A percentile compares a stretch with the other conserved stretches of the same genome.
Evolutionary conservation across 75 land plant genomes (phyloP).

Genomic region (Pinus albicaulis): DNA sequence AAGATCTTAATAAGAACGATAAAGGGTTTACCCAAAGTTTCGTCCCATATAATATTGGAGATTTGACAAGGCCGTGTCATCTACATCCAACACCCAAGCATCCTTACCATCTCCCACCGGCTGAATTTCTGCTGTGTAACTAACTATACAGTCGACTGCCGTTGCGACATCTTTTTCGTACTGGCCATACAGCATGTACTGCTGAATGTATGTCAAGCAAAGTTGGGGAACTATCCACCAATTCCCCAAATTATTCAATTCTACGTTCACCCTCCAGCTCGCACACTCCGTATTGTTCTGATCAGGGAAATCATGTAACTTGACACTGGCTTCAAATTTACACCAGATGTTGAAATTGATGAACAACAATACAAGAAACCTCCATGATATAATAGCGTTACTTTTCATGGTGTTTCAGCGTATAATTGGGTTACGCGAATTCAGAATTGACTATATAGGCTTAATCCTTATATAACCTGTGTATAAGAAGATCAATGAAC

Average conservation of each 20-base stretch:
- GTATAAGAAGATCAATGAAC: too few species aligned
- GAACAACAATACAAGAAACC: too few species aligned
- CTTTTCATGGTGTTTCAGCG: too few species aligned
- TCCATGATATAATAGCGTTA: too few species aligned
- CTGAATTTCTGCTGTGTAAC: constrained; percentile 21
- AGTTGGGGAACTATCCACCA: constrained; percentile 65
- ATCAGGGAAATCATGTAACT: too few species aligned
- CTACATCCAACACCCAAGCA: constrained; percentile 75
- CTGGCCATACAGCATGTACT: constrained; percentile 34
- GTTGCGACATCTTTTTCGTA: constrained; percentile 48
- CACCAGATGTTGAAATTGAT: too few species aligned
- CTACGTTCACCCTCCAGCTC: constrained; percentile 72
- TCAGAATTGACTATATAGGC: too few species aligned
- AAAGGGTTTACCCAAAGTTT: constrained; percentile 31
- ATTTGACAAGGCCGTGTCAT: constrained; percentile 24
- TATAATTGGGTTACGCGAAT: too few species aligned
- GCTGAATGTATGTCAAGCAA: constrained; percentile 55
- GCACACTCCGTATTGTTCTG: constrained; percentile 21
- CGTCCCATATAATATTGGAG: constrained; percentile 47
- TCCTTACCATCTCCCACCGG: constrained; percentile 39
- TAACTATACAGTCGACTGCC: constrained; percentile 32
- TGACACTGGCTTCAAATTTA: too few species aligned
- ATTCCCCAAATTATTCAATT: constrained; percentile 59
- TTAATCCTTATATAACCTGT: too few species aligned
- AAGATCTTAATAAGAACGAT: too few species aligned